phyloP scores from a whole-genome alignment of 108 stramenopile species.

The Skeletonema tropicum region DNA sequence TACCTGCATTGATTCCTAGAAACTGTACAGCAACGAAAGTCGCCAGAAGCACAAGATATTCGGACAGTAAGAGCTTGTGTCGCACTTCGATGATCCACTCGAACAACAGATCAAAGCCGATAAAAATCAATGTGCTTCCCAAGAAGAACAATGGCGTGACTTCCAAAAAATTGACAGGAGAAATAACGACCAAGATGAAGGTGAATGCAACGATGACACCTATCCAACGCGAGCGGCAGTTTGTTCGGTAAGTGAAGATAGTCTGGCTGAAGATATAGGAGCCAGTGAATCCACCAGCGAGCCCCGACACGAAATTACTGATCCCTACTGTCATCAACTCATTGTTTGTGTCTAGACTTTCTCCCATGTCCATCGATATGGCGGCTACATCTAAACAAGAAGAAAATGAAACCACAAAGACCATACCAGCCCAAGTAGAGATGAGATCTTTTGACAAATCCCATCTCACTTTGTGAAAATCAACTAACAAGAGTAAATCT shows the following conservation, averaged over 20 bases:
- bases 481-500: constrained; percentile 71
- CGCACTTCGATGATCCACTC: constrained; percentile 96
- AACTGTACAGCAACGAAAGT: constrained; percentile 51
- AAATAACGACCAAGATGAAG: constrained; percentile 72
- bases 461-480: constrained; percentile 83
- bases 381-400: constrained; percentile 96
- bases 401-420: constrained; percentile 97
- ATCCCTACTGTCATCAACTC: constrained; percentile 94
- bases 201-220: constrained; percentile 68
- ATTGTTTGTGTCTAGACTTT: constrained; percentile 90
- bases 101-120: constrained; percentile 90
- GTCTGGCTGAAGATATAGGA: constrained; percentile 98
- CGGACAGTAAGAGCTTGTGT: constrained; percentile 59
- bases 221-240: constrained; percentile 66
- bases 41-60: constrained; percentile 46
- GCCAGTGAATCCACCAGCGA: constrained; percentile 91
- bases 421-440: constrained; percentile 92
- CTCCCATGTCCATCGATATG: constrained; percentile 88
- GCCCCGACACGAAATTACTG: constrained; percentile 88
- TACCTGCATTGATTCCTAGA: constrained; percentile 43
- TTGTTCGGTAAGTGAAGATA: constrained; percentile 96
- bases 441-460: constrained; percentile 61
- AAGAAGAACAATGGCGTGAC: constrained; percentile 90
- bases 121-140: constrained; percentile 90
- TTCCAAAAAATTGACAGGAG: constrained; percentile 76